phyloP scores from a whole-genome alignment of 352 stramenopile species.

The Vaucheria bursata region DNA sequence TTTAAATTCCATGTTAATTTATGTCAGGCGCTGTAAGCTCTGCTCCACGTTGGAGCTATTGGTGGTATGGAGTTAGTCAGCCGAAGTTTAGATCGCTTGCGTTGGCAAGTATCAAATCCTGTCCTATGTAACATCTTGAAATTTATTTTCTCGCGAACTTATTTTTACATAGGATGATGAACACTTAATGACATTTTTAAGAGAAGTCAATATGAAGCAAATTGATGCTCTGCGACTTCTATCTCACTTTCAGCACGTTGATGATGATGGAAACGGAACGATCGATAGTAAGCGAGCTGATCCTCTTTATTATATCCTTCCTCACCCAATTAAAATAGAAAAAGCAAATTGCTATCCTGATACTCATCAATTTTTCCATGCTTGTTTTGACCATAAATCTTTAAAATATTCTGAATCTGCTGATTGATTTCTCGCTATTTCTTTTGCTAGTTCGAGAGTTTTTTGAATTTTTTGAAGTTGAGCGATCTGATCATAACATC shows the following conservation, averaged over 20 bases:
- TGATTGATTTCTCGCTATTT: background rate
- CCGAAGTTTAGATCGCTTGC: too few relatives aligned
- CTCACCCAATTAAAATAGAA: background rate
- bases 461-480: constrained; percentile 43
- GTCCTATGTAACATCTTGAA: too few relatives aligned
- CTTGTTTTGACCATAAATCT: background rate
- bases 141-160: too few relatives aligned
- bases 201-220: background rate
- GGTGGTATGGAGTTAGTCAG: too few relatives aligned
- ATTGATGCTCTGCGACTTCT: background rate
- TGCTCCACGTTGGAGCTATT: too few relatives aligned
- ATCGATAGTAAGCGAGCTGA: constrained; percentile 10
- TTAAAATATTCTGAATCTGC: background rate
- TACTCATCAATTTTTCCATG: background rate
- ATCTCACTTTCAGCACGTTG: background rate
- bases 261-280: background rate
- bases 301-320: background rate
- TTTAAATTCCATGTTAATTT: too few relatives aligned
- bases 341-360: background rate
- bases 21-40: too few relatives aligned
- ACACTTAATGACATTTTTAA: background rate
- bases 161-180: constrained; percentile 3
- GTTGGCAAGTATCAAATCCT: too few relatives aligned
- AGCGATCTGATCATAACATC: constrained; percentile 43
- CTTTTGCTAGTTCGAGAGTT: constrained; percentile 14